Conservation (phyloP, 768 basidiomycete species). For the Dacryopinax spathularia region DNA sequence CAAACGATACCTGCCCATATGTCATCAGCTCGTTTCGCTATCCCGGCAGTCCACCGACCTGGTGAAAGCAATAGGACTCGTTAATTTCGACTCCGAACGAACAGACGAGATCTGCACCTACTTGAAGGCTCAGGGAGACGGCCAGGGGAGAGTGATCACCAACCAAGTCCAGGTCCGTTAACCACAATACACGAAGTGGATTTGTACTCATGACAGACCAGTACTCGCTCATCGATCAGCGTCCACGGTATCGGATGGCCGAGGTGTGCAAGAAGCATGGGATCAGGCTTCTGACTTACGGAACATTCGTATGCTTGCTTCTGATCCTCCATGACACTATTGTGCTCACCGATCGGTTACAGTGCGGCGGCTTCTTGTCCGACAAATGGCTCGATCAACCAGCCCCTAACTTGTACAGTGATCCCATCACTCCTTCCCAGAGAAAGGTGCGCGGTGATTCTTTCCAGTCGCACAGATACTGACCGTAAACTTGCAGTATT, state of each 20-base stretch:
- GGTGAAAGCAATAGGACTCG: conserved; percentile 44
- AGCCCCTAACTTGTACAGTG: conserved; percentile 58
- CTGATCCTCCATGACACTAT: not conserved
- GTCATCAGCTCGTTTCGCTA: not conserved
- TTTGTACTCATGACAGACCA: conserved; percentile 18
- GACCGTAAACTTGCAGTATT: conserved; percentile 51
- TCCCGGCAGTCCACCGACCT: not conserved
- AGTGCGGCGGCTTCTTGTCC: conserved; percentile 76
- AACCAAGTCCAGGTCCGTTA: conserved; percentile 65
- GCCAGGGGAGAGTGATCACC: conserved; percentile 55
- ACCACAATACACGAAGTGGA: no score
- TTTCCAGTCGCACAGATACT: not conserved
- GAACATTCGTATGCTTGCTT: conserved; percentile 48
- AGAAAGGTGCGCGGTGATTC: conserved; percentile 42
- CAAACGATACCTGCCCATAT: not conserved
- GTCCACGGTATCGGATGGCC: conserved; percentile 62
- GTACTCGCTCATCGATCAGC: conserved; percentile 72
- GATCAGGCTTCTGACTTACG: conserved; percentile 67
- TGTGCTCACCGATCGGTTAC: conserved; percentile 4
- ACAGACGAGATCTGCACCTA: conserved; percentile 70
- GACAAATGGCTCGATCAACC: conserved; percentile 56
- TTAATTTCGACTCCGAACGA: conserved; percentile 63
- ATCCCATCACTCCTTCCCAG: conserved; percentile 62
- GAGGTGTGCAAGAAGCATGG: conserved; percentile 59
- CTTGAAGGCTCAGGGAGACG: conserved; percentile 24